Base-by-base conservation (phyloP, 768 basidiomycete species). In the Jaapia argillacea region DNA sequence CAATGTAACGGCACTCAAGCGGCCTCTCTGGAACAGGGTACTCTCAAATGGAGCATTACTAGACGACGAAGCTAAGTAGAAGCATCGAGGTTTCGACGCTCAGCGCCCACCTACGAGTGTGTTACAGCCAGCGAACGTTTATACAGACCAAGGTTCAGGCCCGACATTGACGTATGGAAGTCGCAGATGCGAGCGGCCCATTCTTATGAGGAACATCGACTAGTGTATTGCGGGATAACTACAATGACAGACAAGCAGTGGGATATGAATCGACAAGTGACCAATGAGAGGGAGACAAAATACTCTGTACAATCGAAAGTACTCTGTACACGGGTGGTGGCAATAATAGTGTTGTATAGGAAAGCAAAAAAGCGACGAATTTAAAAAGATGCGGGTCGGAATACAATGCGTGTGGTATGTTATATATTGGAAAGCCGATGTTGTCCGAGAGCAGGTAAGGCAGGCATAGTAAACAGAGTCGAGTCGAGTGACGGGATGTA, bases 211-310 rank as follows among this genome's bases (percentile, higher is more conserved):
- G 28, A 33, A 16, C 28, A 16, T 10, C 10, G 16, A 33, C 28
- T 10, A 33, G 28, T 33, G 10, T 10, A 16, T 33, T 33, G 59
- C 56, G 54, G 69, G 73, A 76, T 73, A 75, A 80, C 77, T 82
- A 82, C 68, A 73, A 72, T 74, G 71, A 71, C 71, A 75, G 68
- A 69, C 71, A 67, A 74, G 73, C 74, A 74, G 70, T 70, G 68
- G 70, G 56, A 57, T 58, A 57, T 63, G 76, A 78, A 79, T 71
- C 78, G 67, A 75, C 77, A 79, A 74, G 77, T 75, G 71, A 71
- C 66, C 59, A 28, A 61, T 66, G 63, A 28, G 62, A 63, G 60
- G 44, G 38, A 43, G 24, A 21, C 66, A 59, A 58, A 58, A 70
- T 72, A 73, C 71, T 68, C 71, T 70, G 69, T 75, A 75, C 74